Evolutionary conservation across 371 early-diverging fungal species (phyloP), one percentile per base, ranked within the genome.

Genomic region (Capniomyces stellatus): DNA sequence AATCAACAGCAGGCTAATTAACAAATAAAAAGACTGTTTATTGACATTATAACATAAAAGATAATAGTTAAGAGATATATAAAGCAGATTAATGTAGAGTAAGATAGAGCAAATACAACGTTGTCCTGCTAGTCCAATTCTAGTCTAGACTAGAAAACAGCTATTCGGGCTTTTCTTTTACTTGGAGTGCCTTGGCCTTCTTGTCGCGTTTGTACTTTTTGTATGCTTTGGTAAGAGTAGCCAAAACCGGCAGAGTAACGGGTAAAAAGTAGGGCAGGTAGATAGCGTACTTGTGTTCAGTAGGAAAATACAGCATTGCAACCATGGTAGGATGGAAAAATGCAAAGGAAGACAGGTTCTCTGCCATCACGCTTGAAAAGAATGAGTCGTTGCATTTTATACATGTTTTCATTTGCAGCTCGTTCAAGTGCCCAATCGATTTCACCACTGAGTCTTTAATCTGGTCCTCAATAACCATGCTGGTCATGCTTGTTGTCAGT

Each of bases 321-420:
- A 93, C 89, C 95, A 96, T 93, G 10, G 87, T 88, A 0, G 90
- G 91, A 56, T 96, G 88, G 74, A 92, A 94, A 61, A 96, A 96
- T 2, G 95, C 94, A 12, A 73, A 66, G 64, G 92, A 91, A 0
- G 94, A 78, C 19, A 73, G 55, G 22, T 67, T 68, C 8, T 87
- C 64, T 0, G 89, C 91, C 1, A 64, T 58, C 15, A 79, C 71
- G 0, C 87, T 75, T 10, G 67, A 61, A 18, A 62, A 43, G 27
- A 82, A 61, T 0, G 82, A 82, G 4, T 6, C 59, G 57, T 24
- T 31, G 29, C 1, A 12, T 2, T 23, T 23, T 2, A 2, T 52
- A 0, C 62, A 53, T 49, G 66, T 72, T 0, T 58, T 57, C 24
- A 71, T 51, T 15, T 59, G 54, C 54, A 2, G 56, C 43, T 0